Base-by-base conservation (phyloP, 208 protist species). In the Strigomonas galati region DNA sequence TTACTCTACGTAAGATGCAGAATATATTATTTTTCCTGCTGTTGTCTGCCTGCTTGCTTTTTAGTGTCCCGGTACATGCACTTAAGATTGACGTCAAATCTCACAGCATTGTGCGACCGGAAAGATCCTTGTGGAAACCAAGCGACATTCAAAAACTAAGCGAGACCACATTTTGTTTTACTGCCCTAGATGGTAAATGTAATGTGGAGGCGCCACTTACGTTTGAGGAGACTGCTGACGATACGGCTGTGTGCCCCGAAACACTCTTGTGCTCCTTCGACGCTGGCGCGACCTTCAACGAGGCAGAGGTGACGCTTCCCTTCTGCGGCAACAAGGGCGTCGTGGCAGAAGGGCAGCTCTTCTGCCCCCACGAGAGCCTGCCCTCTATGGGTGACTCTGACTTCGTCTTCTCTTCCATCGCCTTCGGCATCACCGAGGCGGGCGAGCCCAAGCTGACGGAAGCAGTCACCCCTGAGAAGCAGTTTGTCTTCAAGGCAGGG, bases 321-420 rank as follows among this genome's bases (percentile, higher is more conserved):
- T 86, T 89, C 69, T 92, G 86, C 75, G 75, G 70, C 23, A 55
- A 71, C 23, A 62, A 63, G 17, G 84, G 84, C 27, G 70, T 85
- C 54, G 48, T 89, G n/a, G 35, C 85, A 2, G 73, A 79, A 26
- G 73, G 59, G 2, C 61, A 63, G 23, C 71, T 93, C 27, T 67
- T 74, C n/a, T 93, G 87, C 30, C 77, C 79, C 5, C 5, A 24
- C 3, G 71, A 83, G 27, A 43, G 64, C 31, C 57, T 78, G 3
- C 57, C 53, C 1, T 53, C 65, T 32, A 40, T 52, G 30, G 64
- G 77, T 15, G 54, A 70, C 7, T 71, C 56, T 17, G 67, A 60
- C 1, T 27, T 59, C 6, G 52, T 65, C 31, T 77, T 72, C 56
- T 51, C 66, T 0, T 79, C 70, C 61, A 43, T 63, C 0, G 49